Conservation (phyloP, 495 filamentous ascomycete genomes). For the Talaromyces adpressus region DNA sequence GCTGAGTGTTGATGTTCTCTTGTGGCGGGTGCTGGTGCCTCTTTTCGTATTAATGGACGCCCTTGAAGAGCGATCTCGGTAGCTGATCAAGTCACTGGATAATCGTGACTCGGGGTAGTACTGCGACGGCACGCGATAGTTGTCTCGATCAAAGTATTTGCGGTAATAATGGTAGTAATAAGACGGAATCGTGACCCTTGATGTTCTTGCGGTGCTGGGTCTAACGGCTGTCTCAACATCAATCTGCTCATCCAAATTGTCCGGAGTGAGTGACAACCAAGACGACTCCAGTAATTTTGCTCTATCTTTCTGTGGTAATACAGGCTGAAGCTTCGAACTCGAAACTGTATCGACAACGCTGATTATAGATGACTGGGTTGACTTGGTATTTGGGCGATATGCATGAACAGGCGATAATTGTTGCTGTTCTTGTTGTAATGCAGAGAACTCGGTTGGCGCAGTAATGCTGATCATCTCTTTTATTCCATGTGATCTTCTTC, state of each 20-base stretch:
- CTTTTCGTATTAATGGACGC: background rate
- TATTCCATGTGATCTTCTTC: background rate
- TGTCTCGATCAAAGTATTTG: background rate
- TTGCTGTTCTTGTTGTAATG: background rate
- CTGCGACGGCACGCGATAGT: background rate
- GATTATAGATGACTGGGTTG: background rate
- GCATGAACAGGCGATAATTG: background rate
- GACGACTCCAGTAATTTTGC: background rate
- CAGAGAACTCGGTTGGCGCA: background rate
- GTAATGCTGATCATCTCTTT: background rate
- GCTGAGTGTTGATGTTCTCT: background rate
- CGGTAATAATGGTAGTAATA: constrained; percentile 1
- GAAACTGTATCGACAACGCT: background rate
- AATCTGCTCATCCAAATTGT: background rate
- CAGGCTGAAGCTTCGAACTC: background rate
- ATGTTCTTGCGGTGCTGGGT: background rate
- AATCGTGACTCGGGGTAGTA: background rate
- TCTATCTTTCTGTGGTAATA: background rate
- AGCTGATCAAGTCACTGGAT: background rate
- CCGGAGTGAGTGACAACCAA: background rate
- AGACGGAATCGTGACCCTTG: constrained; percentile 3
- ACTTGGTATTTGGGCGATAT: background rate
- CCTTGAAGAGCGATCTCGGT: background rate
- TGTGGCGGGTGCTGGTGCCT: background rate
- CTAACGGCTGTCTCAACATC: background rate